Base-by-base conservation (phyloP, 257 asterid species). In the Datura wrightii region DNA sequence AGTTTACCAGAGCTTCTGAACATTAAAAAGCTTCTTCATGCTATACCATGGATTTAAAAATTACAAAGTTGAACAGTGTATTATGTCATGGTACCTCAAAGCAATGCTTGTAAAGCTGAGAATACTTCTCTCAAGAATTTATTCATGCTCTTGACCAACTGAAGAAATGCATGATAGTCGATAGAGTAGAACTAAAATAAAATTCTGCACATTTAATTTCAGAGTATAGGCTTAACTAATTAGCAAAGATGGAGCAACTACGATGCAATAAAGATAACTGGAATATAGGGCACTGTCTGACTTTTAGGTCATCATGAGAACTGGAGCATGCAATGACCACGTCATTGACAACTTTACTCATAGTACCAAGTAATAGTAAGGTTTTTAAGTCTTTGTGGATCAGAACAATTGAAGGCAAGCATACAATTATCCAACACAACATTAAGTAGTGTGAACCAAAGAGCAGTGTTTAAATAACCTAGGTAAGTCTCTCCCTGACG, bases 121-220 rank as follows among this genome's bases (percentile, higher is more conserved):
- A 74, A 24, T 48, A 74, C 60, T 76, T 76, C 42, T 48, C 60
- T 50, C 81, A 48, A 10, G 81, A 41, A 67, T 76, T 24, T n/a
- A 76, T 50, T 14, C 63, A 50, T 76, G 58, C 58, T 50, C 46
- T 76, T 31, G 15, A 52, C 82, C 46, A 44, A 76, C 19, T 3
- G 31, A 50, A 50, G 62, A 76, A 76, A 50, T 50, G 62, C 82
- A 48, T 46, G 24, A 50, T 31, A 69, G 53, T 50, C 41, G 42
- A 72, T 24, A 76, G 82, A 31, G 63, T 76, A 3, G 8, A 50
- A 50, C 50, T 48, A 50, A 76, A 14, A 76, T 10, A 14, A 37
- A 52, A 52, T 2, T 65, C n/a, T 65, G 44, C 34, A 2, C 8
- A 4, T n/a, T 2, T 31, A 5, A 18, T 24, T 10, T 62, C 70